phyloP scores from a whole-genome alignment of 2,329 filamentous ascomycete species.

The Pleurostoma richardsiae region DNA sequence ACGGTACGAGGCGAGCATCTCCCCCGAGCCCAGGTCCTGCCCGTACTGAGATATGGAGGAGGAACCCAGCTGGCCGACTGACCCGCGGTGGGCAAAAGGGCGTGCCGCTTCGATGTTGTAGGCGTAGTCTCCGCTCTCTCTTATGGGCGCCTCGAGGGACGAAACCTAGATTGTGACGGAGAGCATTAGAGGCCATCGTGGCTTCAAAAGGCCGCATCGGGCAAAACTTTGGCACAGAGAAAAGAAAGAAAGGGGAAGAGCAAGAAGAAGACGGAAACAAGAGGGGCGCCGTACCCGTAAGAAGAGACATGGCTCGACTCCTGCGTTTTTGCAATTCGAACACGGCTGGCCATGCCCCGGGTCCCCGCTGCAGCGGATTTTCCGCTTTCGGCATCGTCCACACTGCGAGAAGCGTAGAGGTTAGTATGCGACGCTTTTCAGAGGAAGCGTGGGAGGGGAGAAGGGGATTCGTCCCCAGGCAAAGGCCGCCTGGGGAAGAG shows the following conservation, averaged over 20 bases:
- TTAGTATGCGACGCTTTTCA: not conserved
- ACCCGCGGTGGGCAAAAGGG: slow-evolving; percentile 21
- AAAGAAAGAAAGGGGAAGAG: slow-evolving; percentile 7
- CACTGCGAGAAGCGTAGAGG: slow-evolving; percentile 52
- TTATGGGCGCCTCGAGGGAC: slow-evolving; percentile 29
- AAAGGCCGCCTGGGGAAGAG: too few relatives aligned
- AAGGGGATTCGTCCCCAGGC: too few relatives aligned
- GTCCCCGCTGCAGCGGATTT: slow-evolving; percentile 92
- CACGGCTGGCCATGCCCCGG: slow-evolving; percentile 72
- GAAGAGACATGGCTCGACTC: slow-evolving; percentile 69
- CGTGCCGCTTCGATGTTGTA: slow-evolving; percentile 32
- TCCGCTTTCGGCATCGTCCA: slow-evolving; percentile 81
- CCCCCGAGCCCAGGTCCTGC: slow-evolving; percentile 23
- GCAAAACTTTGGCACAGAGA: not conserved
- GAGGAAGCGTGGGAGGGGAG: too few relatives aligned
- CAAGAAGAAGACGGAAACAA: not conserved
- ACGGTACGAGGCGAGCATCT: slow-evolving; percentile 26
- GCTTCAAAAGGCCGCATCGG: slow-evolving; percentile 3
- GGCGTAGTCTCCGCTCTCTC: slow-evolving; percentile 22
- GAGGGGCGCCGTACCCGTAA: slow-evolving; percentile 56
- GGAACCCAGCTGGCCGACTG: slow-evolving; percentile 17
- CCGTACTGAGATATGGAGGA: slow-evolving; percentile 23
- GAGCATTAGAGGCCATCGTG: not conserved
- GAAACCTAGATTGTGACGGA: slow-evolving; percentile 23
- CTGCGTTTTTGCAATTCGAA: slow-evolving; percentile 73